Evolutionary conservation across 306 rosid genomes (phyloP).

Genomic region (Mimosa bimucronata): DNA sequence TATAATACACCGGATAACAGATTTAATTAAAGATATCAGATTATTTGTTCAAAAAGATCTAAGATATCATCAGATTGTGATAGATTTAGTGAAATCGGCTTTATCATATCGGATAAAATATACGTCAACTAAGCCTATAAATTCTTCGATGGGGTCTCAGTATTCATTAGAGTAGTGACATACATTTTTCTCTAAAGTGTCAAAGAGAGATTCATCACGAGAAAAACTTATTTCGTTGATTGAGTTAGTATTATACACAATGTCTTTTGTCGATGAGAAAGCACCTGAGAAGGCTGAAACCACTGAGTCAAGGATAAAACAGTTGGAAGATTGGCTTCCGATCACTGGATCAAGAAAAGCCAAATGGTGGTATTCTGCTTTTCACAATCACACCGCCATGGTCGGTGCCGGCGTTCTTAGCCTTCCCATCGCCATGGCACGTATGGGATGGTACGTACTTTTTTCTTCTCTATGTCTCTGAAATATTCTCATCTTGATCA

Average conservation of each 20-base stretch:
- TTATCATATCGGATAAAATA: too few relatives aligned
- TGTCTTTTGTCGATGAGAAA: background rate
- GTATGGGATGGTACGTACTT: constrained; percentile 69
- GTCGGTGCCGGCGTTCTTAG: constrained; percentile 95
- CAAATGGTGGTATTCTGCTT: constrained; percentile 94
- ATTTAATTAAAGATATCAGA: too few relatives aligned
- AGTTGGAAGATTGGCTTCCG: constrained; percentile 81
- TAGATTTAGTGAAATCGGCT: too few relatives aligned
- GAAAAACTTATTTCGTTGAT: too few relatives aligned
- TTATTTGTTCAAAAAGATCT: too few relatives aligned
- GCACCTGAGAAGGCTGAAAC: background rate
- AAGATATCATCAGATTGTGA: too few relatives aligned
- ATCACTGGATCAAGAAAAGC: constrained; percentile 75
- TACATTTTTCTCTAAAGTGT: too few relatives aligned
- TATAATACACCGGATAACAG: too few relatives aligned
- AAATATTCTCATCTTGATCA: background rate
- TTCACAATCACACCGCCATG: constrained; percentile 94
- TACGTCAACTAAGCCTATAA: too few relatives aligned
- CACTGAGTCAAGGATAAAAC: constrained; percentile 5
- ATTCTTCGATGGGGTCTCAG: too few relatives aligned
- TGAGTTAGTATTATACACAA: background rate
- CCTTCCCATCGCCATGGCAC: constrained; percentile 85
- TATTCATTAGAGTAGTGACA: too few relatives aligned
- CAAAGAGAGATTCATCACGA: too few relatives aligned
- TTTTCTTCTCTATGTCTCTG: background rate